These are phyloP conservation scores for Lablab purpureus DNA, from an alignment of 306 rosid species.

Conservation along the genomic window DNA sequence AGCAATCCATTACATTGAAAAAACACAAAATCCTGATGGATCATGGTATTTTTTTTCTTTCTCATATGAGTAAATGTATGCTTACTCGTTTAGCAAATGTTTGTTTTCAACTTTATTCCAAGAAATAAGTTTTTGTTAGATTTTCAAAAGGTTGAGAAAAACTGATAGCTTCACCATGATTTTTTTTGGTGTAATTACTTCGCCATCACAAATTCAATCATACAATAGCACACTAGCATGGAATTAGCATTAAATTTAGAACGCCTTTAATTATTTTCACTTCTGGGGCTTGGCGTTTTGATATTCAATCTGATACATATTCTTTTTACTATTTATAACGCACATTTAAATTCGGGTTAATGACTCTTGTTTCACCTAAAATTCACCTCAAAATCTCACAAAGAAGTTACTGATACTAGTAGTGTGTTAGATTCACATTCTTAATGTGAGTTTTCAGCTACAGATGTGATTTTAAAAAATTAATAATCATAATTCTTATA, in stretches of 20 bases:
- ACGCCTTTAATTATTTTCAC: not conserved
- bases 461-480: too few species aligned
- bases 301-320: not conserved
- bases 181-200: too few species aligned
- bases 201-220: not conserved
- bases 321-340: not conserved
- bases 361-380: too few species aligned
- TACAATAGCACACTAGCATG: not conserved
- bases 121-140: not conserved
- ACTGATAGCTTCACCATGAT: too few species aligned
- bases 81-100: not conserved
- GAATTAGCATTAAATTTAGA: not conserved
- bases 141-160: not conserved
- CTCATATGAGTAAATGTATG: not conserved
- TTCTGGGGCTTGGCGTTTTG: not conserved
- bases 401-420: too few species aligned
- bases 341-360: too few species aligned
- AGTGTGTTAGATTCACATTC: too few species aligned
- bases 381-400: too few species aligned
- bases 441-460: too few species aligned
- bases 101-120: not conserved
- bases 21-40: constrained; percentile 67
- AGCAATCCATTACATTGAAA: constrained; percentile 56
- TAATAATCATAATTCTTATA: too few species aligned
- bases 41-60: constrained; percentile 63